These are phyloP conservation scores for Cenococcum geophilum DNA, from an alignment of 495 filamentous ascomycete species.

Conservation along the genomic window DNA sequence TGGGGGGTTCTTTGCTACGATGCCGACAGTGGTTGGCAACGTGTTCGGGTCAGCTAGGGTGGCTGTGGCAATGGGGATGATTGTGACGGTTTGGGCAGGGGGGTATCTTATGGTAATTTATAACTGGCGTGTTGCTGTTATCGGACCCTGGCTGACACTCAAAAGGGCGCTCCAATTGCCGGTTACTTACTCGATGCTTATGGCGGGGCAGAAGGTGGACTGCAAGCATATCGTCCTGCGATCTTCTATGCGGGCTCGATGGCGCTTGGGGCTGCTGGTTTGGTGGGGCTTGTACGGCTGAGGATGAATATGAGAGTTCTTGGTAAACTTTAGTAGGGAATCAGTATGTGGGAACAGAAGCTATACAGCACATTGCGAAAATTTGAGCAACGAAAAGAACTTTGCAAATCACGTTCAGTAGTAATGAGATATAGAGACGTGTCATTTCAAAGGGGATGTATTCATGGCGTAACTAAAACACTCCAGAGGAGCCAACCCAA, in stretches of 20 bases:
- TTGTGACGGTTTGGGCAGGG: constrained; percentile 53
- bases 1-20: constrained; percentile 53
- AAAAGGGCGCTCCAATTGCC: constrained; percentile 49
- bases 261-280: constrained; percentile 33
- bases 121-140: background rate
- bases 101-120: constrained; percentile 48
- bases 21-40: constrained; percentile 54
- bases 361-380: too few relatives aligned
- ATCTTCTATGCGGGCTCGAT: constrained; percentile 51
- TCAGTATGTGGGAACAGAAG: too few relatives aligned
- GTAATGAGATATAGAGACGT: too few relatives aligned
- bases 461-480: too few relatives aligned
- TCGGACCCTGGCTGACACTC: constrained; percentile 15
- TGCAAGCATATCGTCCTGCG: constrained; percentile 50
- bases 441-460: too few relatives aligned
- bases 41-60: constrained; percentile 49
- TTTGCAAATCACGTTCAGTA: too few relatives aligned
- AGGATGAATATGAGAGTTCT: constrained; percentile 28
- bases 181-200: constrained; percentile 50
- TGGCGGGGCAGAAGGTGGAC: constrained; percentile 42
- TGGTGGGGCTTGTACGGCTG: constrained; percentile 33
- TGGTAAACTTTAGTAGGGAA: background rate
- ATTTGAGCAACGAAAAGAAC: too few relatives aligned
- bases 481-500: too few relatives aligned
- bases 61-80: constrained; percentile 54